Evolutionary conservation across 1,284 basidiomycete species (phyloP), one percentile per base, ranked within the genome.

Genomic region (Trametes pubescens): DNA sequence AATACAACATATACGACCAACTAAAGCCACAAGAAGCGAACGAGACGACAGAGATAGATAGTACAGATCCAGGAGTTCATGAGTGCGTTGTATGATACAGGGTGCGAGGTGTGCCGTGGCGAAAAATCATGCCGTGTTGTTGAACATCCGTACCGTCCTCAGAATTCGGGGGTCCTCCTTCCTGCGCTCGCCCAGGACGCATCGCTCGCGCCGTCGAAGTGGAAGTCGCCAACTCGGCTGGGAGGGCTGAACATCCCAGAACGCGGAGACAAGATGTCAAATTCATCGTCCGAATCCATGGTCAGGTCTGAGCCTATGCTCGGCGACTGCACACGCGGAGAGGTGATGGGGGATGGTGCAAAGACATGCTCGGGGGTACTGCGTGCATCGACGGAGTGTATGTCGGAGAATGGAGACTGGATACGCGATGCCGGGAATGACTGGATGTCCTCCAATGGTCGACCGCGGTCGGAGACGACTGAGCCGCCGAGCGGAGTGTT

Each of bases 191-290:
- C 70, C 74, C 74, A 75, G 26, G 71, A 72, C 16, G 59, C 65
- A 22, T 72, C 71, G 61, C 71, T 72, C 18, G 51, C 63, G 18
- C 69, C 66, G 22, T 74, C 72, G 51, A 71, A 73, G 24, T 67
- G 64, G 62, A 72, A 72, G n/a, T 71, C 71, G 24, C 65, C 63
- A 9, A 62, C 60, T 5, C 46, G 64, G 34, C 47, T 61, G 22
- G 62, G 44, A n/a, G 68, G 65, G 59, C 74, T 74, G 68, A 76
- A 76, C 68, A 75, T 75, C 8, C 67, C 75, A 7, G 74, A 74
- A 35, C 73, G 73, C 38, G 72, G 63, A 11, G 71, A 73, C 37
- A 74, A 63, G 16, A 72, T 64, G 51, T 72, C 69, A 56, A 71
- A 70, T 22, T 71, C 73, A 26, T 70, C 66, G 56, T 70, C 62